Evolutionary conservation across 2,329 filamentous ascomycete genomes (phyloP).

Genomic region (Mycocentrospora acerina): DNA sequence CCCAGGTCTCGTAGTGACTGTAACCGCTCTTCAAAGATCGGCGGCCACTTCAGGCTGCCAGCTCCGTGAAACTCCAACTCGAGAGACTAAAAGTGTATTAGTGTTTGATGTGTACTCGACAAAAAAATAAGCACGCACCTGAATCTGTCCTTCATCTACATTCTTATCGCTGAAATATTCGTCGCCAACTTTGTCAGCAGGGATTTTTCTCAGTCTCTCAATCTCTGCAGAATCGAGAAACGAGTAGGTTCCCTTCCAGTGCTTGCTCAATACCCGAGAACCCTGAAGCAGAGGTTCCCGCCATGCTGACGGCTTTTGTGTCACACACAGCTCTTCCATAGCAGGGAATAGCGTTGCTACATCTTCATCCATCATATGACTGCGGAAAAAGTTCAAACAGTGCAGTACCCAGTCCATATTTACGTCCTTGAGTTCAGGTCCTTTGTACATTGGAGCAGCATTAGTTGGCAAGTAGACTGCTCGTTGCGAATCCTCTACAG

Average conservation of each 20-base stretch:
- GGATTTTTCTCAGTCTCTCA: conserved; percentile 13
- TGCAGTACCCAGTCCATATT: conserved; percentile 52
- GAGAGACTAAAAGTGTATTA: conserved; percentile 33
- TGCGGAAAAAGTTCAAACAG: conserved; percentile 56
- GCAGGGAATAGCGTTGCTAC: conserved; percentile 41
- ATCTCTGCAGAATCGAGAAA: conserved; percentile 36
- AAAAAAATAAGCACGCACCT: conserved; percentile 17
- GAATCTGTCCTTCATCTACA: conserved; percentile 29
- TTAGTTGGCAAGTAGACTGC: conserved; percentile 45
- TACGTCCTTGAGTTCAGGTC: conserved; percentile 38
- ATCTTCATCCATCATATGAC: conserved; percentile 47
- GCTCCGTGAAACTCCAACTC: conserved; percentile 32
- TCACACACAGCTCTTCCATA: conserved; percentile 37
- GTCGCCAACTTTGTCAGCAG: conserved; percentile 21
- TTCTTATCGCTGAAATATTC: conserved; percentile 34
- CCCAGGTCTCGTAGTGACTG: conserved; percentile 31
- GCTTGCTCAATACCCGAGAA: conserved; percentile 39
- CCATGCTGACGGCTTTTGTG: conserved; percentile 49
- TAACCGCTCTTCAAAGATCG: conserved; percentile 45
- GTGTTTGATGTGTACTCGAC: neutral
- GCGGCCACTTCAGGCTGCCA: conserved; percentile 37
- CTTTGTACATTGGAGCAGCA: conserved; percentile 45
- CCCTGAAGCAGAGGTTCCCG: conserved; percentile 37
- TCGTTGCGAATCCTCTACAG: conserved; percentile 50
- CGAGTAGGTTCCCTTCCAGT: conserved; percentile 56